These are phyloP conservation scores for Daphne laureola DNA, from an alignment of 441 rosid genomes.

Conservation along the genomic window DNA sequence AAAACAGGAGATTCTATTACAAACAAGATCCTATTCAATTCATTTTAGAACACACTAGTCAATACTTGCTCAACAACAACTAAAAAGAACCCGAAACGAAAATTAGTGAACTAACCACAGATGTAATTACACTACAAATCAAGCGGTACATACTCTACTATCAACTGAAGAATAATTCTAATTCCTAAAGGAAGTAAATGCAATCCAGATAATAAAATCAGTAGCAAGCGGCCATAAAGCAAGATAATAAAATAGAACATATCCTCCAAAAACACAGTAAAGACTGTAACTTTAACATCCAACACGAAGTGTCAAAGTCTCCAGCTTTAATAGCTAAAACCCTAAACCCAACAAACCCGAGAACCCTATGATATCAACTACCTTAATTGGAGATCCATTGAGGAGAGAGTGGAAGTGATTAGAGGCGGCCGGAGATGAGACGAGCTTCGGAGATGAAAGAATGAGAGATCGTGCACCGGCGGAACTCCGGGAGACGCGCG, in stretches of 20 bases:
- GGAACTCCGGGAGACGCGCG: conserved; percentile 41
- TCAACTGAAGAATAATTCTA: too few relatives aligned
- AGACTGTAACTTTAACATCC: not conserved
- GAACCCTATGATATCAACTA: conserved; percentile 15
- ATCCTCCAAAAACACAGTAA: not conserved
- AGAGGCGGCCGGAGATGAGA: conserved; percentile 28
- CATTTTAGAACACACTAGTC: too few relatives aligned
- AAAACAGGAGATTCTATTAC: not conserved
- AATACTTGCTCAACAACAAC: too few relatives aligned
- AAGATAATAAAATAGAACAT: not conserved
- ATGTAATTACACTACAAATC: too few relatives aligned
- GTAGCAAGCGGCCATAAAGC: not conserved
- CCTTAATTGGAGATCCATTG: conserved; percentile 30
- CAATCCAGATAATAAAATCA: too few relatives aligned
- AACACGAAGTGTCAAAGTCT: not conserved
- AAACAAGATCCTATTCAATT: not conserved
- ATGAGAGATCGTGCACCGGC: conserved; percentile 41
- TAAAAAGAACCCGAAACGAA: too few relatives aligned
- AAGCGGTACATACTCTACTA: too few relatives aligned
- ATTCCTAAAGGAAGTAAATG: too few relatives aligned
- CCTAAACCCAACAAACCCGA: conserved; percentile 43
- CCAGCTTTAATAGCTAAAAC: not conserved
- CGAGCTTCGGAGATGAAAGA: conserved; percentile 29
- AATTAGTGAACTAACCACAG: too few relatives aligned
- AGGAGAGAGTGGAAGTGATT: conserved; percentile 32